Conservation (phyloP, 148 eudicot species). For the Linanthus parryae region DNA sequence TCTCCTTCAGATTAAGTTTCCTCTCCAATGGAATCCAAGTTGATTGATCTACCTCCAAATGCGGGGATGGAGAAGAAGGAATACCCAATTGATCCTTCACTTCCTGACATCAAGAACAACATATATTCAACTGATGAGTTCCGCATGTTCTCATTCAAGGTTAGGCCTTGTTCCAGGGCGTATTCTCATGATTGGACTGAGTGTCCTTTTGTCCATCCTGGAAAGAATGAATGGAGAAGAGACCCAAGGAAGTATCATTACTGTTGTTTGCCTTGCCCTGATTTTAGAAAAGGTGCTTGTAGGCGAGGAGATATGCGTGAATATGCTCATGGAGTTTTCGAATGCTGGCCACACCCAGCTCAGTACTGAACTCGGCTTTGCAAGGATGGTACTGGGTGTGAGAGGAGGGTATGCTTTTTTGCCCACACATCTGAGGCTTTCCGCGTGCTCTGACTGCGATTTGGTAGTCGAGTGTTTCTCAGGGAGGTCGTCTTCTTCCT, state of each 20-base stretch:
- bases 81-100: slow-evolving; percentile 70
- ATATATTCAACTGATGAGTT: slow-evolving; percentile 76
- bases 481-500: too few species aligned
- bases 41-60: slow-evolving; percentile 26
- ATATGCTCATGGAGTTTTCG: slow-evolving; percentile 82
- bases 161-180: slow-evolving; percentile 76
- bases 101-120: slow-evolving; percentile 73
- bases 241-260: slow-evolving; percentile 82
- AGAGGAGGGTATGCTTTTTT: too few species aligned
- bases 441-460: too few species aligned
- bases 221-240: slow-evolving; percentile 76
- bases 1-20: slow-evolving; percentile 42
- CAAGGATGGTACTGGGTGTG: slow-evolving; percentile 10
- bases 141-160: slow-evolving; percentile 82
- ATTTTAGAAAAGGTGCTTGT: slow-evolving; percentile 68
- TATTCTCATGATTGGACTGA: slow-evolving; percentile 94
- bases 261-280: slow-evolving; percentile 85
- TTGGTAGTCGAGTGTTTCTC: too few species aligned
- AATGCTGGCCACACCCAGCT: slow-evolving; percentile 39
- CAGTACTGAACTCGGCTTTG: slow-evolving; percentile 33
- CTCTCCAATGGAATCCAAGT: slow-evolving; percentile 39
- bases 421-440: too few species aligned
- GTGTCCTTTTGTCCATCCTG: slow-evolving; percentile 88
- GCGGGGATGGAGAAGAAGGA: slow-evolving; percentile 61
- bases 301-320: slow-evolving; percentile 73